Evolutionary conservation across 805 yeast species (phyloP), one percentile per base, ranked within the genome.

Genomic region (Yarrowia sp.): DNA sequence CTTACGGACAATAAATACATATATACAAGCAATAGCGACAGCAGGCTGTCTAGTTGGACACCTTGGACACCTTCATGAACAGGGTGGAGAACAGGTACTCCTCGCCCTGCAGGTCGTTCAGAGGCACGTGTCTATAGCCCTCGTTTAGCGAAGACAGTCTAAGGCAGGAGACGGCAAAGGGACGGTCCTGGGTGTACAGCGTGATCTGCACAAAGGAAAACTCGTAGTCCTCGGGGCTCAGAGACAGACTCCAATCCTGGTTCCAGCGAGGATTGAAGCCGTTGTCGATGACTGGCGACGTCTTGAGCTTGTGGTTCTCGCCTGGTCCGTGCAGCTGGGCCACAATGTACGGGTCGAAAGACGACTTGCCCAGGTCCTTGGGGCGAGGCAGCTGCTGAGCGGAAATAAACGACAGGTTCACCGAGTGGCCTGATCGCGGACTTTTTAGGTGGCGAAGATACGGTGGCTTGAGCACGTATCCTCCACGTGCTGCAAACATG

Each of bases 231-330:
- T 55, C 61, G 27, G 47, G 47, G 6, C 47, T 29, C 27, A 55
- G 7, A 8, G 46, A 29, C 38, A 55, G 27, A 27, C 47, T 55
- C 61, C 85, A 79, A 4, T 69, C 71, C 55, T 80, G 78, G 65
- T 86, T 83, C 97, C 97, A 93, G 6, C 80, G 73, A 0, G 97
- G 97, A 69, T 88, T 90, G 74, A 89, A 90, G 0, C 97, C 97
- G 73, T 92, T 91, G 55, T 83, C 67, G 6, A 22, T 42, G 14
- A 66, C 63, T 1, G 63, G 51, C 9, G 19, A 31, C 8, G 70
- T 68, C 32, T 55, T 53, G 13, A 58, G 14, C 35, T 58, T 58
- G 24, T 42, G 33, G 24, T 42, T 41, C 12, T 31, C 41, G 9
- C 42, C 44, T 8, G 51, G 58, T 4, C 90, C 88, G 38, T 81